Conservation (phyloP, 1,284 basidiomycete genomes). For the Trametes sp. region DNA sequence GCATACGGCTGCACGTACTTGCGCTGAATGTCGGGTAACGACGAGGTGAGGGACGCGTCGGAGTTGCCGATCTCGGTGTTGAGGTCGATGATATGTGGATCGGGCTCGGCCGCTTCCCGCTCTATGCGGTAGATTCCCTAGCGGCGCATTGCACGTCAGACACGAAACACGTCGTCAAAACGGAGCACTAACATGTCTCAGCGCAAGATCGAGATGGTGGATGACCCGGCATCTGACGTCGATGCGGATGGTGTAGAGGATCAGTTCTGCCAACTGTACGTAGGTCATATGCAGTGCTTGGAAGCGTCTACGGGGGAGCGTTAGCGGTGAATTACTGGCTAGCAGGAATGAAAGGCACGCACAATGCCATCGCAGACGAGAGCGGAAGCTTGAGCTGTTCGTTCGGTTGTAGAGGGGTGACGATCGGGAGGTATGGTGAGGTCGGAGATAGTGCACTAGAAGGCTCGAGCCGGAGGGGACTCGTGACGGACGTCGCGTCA, state of each 20-base stretch:
- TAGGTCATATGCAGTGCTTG: constrained; percentile 91
- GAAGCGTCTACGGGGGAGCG: constrained; percentile 69
- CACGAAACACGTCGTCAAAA: constrained; percentile 9
- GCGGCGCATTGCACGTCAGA: constrained; percentile 4
- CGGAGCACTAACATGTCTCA: constrained; percentile 65
- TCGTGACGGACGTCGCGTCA: constrained; percentile 58
- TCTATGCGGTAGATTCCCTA: constrained; percentile 87
- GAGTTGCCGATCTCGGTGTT: constrained; percentile 83
- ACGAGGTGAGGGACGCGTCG: constrained; percentile 73
- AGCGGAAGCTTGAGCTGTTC: constrained; percentile 76
- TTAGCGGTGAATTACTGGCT: background rate
- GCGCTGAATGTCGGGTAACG: constrained; percentile 70
- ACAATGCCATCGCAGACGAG: constrained; percentile 89
- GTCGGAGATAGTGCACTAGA: constrained; percentile 57
- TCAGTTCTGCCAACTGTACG: constrained; percentile 84
- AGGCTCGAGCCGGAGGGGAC: constrained; percentile 57
- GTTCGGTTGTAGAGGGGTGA: constrained; percentile 46
- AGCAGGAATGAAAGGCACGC: constrained; percentile 41
- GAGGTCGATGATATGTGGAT: constrained; percentile 89
- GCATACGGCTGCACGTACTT: constrained; percentile 49
- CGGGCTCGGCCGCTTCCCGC: constrained; percentile 88
- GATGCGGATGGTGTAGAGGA: constrained; percentile 89
- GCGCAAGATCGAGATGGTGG: constrained; percentile 82
- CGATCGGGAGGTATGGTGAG: constrained; percentile 53
- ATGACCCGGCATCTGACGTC: constrained; percentile 90